Conservation (phyloP, 306 rosid species). For the Cucurbita argyrosperma region DNA sequence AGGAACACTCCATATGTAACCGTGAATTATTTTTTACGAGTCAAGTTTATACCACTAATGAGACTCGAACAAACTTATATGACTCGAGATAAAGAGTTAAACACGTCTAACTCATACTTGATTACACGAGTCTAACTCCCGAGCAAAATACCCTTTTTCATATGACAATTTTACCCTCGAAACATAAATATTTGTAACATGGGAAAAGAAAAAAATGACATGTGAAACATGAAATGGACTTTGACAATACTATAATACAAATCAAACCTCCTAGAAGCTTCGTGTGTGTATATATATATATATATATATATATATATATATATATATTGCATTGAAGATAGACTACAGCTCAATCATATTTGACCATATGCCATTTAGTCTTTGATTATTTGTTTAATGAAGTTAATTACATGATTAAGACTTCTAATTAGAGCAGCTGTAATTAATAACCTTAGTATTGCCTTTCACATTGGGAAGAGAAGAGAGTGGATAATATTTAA, state of each 20-base stretch:
- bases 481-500: not conserved
- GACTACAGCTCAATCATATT: not conserved
- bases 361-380: not conserved
- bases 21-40: too few relatives aligned
- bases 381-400: not conserved
- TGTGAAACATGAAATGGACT: not conserved
- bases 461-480: not conserved
- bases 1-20: too few relatives aligned
- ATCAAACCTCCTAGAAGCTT: not conserved
- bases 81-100: too few relatives aligned
- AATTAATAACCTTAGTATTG: not conserved
- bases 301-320: too few relatives aligned
- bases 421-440: not conserved
- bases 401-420: not conserved
- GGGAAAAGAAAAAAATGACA: not conserved
- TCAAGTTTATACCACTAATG: too few relatives aligned
- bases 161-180: too few relatives aligned
- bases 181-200: not conserved
- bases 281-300: not conserved
- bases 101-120: too few relatives aligned
- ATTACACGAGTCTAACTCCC: too few relatives aligned
- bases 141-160: too few relatives aligned
- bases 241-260: not conserved
- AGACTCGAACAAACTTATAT: too few relatives aligned
- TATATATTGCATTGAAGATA: not conserved